These are phyloP conservation scores for Pittosporum tobira DNA, from an alignment of 129 eudicot genomes.

Conservation along the genomic window DNA sequence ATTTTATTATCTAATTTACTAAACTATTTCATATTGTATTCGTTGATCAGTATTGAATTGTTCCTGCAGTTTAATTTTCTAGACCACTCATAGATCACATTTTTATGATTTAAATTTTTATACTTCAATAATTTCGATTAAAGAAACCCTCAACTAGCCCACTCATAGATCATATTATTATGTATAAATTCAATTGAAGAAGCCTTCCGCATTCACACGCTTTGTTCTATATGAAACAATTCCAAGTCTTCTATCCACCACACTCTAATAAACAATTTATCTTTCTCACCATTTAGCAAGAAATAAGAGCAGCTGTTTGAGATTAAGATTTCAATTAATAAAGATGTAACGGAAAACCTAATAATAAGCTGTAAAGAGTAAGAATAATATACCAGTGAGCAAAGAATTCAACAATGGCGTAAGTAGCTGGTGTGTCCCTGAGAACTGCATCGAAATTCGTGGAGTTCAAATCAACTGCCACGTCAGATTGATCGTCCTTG, in stretches of 20 bases:
- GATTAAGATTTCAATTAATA: background rate
- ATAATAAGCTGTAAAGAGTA: background rate
- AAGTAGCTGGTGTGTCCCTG: slow-evolving; percentile 32
- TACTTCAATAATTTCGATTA: background rate
- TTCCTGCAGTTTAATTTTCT: background rate
- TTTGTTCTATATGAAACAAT: background rate
- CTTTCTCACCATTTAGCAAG: background rate
- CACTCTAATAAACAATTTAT: no score
- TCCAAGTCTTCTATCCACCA: background rate
- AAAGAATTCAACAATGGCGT: slow-evolving; percentile 49
- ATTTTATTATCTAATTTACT: no score
- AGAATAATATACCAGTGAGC: slow-evolving; percentile 36
- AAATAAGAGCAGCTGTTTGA: background rate
- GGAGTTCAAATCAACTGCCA: slow-evolving; percentile 40
- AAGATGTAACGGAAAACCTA: background rate
- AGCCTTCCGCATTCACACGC: background rate
- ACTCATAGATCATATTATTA: no score
- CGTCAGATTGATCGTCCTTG: slow-evolving; percentile 7
- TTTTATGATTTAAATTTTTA: background rate
- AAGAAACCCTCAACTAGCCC: no score
- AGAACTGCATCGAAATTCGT: slow-evolving; percentile 40
- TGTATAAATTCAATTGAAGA: no score
- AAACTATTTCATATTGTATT: background rate
- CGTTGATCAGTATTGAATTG: background rate
- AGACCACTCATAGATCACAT: background rate